Percentiles rank a stretch among this genome's conserved stretches.
Conservation (phyloP, 345 rosid genomes). For the Citrus cavaleriei region DNA sequence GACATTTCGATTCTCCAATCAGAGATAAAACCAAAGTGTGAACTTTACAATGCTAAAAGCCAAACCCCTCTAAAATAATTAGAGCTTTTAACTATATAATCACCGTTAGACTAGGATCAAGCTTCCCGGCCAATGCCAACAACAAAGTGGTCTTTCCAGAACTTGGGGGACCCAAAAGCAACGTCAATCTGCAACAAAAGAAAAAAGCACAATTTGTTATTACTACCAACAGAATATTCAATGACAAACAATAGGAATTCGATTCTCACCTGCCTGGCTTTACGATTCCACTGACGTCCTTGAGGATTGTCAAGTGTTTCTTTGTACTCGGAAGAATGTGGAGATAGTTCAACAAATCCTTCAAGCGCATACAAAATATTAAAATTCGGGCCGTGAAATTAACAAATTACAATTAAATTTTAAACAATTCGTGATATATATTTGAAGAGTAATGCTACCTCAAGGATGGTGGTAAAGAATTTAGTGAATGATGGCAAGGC, state of each 20-base stretch:
- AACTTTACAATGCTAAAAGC: not conserved
- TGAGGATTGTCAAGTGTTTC: slow-evolving; percentile 54
- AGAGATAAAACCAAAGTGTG: slow-evolving; percentile 20
- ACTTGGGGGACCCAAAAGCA: slow-evolving; percentile 85
- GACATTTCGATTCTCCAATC: not conserved
- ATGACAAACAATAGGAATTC: not conserved
- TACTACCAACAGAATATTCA: not conserved
- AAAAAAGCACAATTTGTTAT: not conserved
- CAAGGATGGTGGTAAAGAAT: not conserved
- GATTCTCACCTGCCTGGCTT: slow-evolving; percentile 59
- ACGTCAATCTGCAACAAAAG: slow-evolving; percentile 43
- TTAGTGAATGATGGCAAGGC: not conserved
- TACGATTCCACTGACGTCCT: slow-evolving; percentile 60
- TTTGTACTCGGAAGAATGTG: slow-evolving; percentile 46
- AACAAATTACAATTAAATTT: not conserved
- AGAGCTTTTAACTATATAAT: not conserved
- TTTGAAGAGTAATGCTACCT: not conserved
- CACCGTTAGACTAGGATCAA: slow-evolving; percentile 58
- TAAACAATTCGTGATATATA: not conserved
- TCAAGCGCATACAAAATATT: not conserved
- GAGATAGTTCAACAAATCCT: slow-evolving; percentile 16
- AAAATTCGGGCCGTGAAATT: not conserved
- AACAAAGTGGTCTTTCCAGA: slow-evolving; percentile 80
- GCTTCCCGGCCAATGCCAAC: slow-evolving; percentile 78
- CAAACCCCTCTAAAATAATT: slow-evolving; percentile 8